Evolutionary conservation across 1,284 basidiomycete species (phyloP).

Genomic region (Wolfiporia cocos): DNA sequence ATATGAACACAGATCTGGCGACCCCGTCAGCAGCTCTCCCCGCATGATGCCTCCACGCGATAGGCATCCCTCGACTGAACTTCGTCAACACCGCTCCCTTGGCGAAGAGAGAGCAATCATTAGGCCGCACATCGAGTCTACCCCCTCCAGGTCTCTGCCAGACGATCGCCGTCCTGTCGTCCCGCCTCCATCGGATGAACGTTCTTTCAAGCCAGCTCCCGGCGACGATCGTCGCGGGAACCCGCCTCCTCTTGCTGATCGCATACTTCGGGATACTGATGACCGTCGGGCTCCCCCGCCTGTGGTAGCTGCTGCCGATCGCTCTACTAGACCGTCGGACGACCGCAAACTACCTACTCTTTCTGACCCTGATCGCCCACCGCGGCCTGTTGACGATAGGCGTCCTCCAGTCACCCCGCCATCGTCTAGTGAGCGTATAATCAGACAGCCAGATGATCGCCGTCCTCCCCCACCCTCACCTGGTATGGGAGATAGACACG

Average conservation of each 20-base stretch:
- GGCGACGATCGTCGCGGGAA: slow-evolving; percentile 11
- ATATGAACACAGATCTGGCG: slow-evolving; percentile 19
- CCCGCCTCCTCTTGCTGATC: slow-evolving; percentile 8
- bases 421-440: slow-evolving; percentile 3
- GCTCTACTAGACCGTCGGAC: not conserved
- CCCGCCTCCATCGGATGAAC: slow-evolving; percentile 7
- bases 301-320: slow-evolving; percentile 1
- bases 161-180: slow-evolving; percentile 14
- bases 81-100: slow-evolving; percentile 17
- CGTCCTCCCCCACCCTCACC: slow-evolving; percentile 6
- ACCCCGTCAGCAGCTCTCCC: slow-evolving; percentile 8
- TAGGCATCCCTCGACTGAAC: slow-evolving; percentile 11
- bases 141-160: slow-evolving; percentile 8
- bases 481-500: slow-evolving; percentile 2
- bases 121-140: slow-evolving; percentile 9
- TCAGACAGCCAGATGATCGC: slow-evolving; percentile 10
- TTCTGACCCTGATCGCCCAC: slow-evolving; percentile 8
- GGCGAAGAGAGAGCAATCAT: slow-evolving; percentile 23
- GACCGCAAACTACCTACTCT: slow-evolving; percentile 10
- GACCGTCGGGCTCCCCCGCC: slow-evolving; percentile 10
- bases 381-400: slow-evolving; percentile 10
- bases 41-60: slow-evolving; percentile 13
- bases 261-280: slow-evolving; percentile 6
- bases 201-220: slow-evolving; percentile 2
- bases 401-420: slow-evolving; percentile 6